Base-by-base conservation (phyloP, 176 grass and related monocot genomes). In the Rhynchospora tenuis region DNA sequence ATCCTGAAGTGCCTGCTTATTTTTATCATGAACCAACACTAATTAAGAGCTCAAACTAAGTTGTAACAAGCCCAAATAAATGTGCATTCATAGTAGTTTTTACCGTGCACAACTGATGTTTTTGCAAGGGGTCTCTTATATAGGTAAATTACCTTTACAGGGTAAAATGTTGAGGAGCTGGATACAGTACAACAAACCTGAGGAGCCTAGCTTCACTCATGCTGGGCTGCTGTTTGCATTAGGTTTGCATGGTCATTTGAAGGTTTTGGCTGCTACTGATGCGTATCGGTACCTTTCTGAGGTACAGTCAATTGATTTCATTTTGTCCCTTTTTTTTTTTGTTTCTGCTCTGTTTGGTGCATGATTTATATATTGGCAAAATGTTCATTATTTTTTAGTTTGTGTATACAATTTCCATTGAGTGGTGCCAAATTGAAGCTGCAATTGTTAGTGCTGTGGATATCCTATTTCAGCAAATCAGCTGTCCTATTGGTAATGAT, bases 141-240 rank as follows among this genome's bases (percentile, higher is more conserved):
- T 45, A 56, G 23, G 50, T 59, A 81, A 81, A 43, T 86, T 62
- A 16, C 10, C 81, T 81, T 70, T 84, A 63, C 92, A 98, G 95
- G 95, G 93, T 73, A 93, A 98, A 88, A 94, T 98, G 90, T 89
- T 91, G 69, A 93, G 95, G 85, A 93, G 92, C 20, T 98, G 95
- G 95, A 98, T 98, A 88, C 92, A 89, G 57, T 98, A 98, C 74
- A 98, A 94, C 79, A 98, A 88, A 87, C 95, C 95, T 48, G 87
- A 90, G 42, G 95, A 98, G 64, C 90, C 95, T 85, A 98, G 86
- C 84, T 98, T 86, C 87, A 91, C 87, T 84, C 95, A 98, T 88
- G 95, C 95, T 85, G 95, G 95, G 57, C 69, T 98, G 78, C 89
- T 98, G 80, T 90, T 98, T 38, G 92, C 95, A 86, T 93, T 98